phyloP scores from a whole-genome alignment of 257 asterid genomes.

The Jaltomata sinuosa region DNA sequence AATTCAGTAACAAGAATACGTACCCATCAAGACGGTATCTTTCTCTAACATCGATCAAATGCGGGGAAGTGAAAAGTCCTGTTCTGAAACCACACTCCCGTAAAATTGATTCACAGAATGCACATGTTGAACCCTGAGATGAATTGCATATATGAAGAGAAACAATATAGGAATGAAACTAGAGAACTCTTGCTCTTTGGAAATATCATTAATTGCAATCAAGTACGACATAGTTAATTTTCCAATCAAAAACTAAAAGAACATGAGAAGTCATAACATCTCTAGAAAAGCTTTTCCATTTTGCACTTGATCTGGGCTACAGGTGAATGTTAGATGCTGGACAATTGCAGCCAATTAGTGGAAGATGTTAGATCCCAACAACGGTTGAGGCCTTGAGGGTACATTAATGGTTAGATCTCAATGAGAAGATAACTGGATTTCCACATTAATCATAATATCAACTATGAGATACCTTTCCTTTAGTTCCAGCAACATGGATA shows the following conservation, averaged over 20 bases:
- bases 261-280: background rate
- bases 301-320: background rate
- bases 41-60: slow-evolving; percentile 89
- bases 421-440: background rate
- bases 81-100: slow-evolving; percentile 78
- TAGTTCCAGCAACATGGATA: slow-evolving; percentile 88
- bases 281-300: background rate
- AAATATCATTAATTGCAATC: background rate
- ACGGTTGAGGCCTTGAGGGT: background rate
- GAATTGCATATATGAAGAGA: slow-evolving; percentile 14
- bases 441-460: background rate
- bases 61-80: slow-evolving; percentile 89
- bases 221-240: background rate
- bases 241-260: background rate
- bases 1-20: slow-evolving; percentile 7
- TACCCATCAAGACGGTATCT: slow-evolving; percentile 82
- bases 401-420: background rate
- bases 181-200: background rate
- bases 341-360: background rate
- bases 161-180: background rate
- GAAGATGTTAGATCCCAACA: background rate
- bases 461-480: slow-evolving; percentile 69
- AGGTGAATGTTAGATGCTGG: background rate
- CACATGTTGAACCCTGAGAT: slow-evolving; percentile 77
- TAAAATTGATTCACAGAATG: slow-evolving; percentile 76